These are phyloP conservation scores for Meredithiella fracta DNA, from an alignment of 2,329 filamentous ascomycete species.

Conservation along the genomic window DNA sequence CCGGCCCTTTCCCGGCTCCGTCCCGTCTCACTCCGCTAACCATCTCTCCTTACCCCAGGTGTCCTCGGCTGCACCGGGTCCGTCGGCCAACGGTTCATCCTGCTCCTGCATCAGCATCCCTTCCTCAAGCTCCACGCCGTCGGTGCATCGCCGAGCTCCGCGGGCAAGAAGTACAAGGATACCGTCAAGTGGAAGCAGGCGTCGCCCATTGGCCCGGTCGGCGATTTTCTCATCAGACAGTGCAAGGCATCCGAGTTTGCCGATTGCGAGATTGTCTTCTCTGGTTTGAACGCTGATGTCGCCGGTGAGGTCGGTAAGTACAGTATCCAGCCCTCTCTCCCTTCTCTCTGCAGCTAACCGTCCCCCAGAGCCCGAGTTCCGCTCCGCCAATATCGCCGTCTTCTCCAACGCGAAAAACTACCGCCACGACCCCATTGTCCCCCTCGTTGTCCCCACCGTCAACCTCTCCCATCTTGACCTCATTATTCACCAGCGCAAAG, in stretches of 20 bases:
- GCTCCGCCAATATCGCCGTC: conserved; percentile 72
- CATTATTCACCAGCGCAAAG: conserved; percentile 71
- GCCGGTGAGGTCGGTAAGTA: conserved; percentile 72
- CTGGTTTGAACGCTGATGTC: conserved; percentile 79
- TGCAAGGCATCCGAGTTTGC: conserved; percentile 69
- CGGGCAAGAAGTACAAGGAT: conserved; percentile 87
- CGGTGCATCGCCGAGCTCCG: conserved; percentile 75
- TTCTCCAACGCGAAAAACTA: conserved; percentile 99
- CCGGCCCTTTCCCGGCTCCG: neutral
- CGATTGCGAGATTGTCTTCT: conserved; percentile 89
- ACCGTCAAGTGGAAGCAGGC: conserved; percentile 92
- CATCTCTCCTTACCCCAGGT: conserved; percentile 25
- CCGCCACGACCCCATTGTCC: conserved; percentile 75
- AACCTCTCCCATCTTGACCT: conserved; percentile 77
- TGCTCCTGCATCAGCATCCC: conserved; percentile 76
- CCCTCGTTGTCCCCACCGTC: conserved; percentile 86
- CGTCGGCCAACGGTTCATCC: conserved; percentile 88
- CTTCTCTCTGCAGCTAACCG: neutral
- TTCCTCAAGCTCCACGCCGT: conserved; percentile 74
- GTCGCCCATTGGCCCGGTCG: conserved; percentile 62
- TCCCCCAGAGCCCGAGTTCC: conserved; percentile 65
- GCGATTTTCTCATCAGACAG: conserved; percentile 67
- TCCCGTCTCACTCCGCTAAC: neutral
- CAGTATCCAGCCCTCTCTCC: neutral
- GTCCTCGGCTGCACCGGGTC: conserved; percentile 87